A percentile compares a stretch with the other conserved stretches of the same genome.
Evolutionary conservation across 1,139 yeast species (phyloP).

Genomic region (Yamadazyma songkhlaensis): DNA sequence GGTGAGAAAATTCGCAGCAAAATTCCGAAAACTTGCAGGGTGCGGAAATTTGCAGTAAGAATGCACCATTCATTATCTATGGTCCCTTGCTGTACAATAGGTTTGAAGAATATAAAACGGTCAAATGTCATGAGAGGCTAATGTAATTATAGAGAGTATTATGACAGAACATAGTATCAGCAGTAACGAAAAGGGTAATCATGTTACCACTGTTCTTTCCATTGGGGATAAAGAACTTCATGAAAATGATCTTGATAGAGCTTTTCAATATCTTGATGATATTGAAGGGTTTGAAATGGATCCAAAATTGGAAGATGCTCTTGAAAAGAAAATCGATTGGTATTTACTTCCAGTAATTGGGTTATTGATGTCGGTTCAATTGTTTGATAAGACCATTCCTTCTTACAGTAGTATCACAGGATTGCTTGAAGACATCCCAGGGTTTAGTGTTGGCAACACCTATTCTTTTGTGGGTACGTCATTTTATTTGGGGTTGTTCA

Average conservation of each 20-base stretch:
- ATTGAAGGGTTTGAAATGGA: slow-evolving; percentile 10
- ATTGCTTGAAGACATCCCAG: slow-evolving; percentile 34
- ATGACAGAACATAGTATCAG: background rate
- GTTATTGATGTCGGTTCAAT: slow-evolving; percentile 51
- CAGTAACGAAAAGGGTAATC: slow-evolving; percentile 4
- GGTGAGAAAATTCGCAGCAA: background rate
- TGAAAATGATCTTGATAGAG: slow-evolving; percentile 9
- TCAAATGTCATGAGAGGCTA: too few relatives aligned
- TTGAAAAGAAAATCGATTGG: slow-evolving; percentile 47
- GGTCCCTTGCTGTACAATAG: too few relatives aligned
- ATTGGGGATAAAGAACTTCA: slow-evolving; percentile 6
- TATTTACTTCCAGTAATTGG: slow-evolving; percentile 53
- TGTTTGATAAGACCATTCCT: slow-evolving; percentile 59
- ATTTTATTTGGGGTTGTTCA: slow-evolving; percentile 50
- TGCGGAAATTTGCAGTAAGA: background rate
- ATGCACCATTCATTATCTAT: too few relatives aligned
- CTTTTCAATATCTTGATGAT: slow-evolving; percentile 8
- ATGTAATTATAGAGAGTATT: too few relatives aligned
- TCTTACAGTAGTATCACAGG: slow-evolving; percentile 63
- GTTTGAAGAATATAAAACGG: too few relatives aligned
- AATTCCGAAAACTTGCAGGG: background rate
- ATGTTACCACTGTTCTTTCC: slow-evolving; percentile 8
- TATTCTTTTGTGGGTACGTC: slow-evolving; percentile 54
- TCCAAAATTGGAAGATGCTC: slow-evolving; percentile 9
- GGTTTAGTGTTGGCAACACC: slow-evolving; percentile 22